Base-by-base conservation (phyloP, 1,139 yeast species). In the Barnettozyma hawaiiensis region DNA sequence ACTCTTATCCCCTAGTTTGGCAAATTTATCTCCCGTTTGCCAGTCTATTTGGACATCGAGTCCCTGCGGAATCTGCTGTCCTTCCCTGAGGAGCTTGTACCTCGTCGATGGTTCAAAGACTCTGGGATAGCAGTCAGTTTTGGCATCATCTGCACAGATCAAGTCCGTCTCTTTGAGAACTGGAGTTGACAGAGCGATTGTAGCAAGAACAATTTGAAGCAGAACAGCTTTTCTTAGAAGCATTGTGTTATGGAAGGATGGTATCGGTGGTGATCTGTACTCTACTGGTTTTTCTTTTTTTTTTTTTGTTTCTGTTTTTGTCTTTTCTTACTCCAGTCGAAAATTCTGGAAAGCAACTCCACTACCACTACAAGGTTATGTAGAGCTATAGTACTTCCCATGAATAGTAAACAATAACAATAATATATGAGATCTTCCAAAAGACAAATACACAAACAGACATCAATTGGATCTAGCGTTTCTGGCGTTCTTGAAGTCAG, bases 41-140 rank as follows among this genome's bases (percentile, higher is more conserved):
- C 87, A 43, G 85, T 65, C 86, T 75, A 55, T 83, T 58, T 55
- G 86, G 68, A 36, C 84, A 78, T 87, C 95, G 36, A 87, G 65
- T 0, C 96, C 96, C 15, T 74, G 74, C 1, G 96, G 95, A 7
- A 86, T 71, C 14, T 74, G 71, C 57, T 85, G 95, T 14, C 83
- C 85, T 47, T 74, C 79, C 58, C 67, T 72, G 8, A 89, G 75
- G 2, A 58, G 58, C 65, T 81, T 80, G 95, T 96, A 89, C 52
- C 81, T 75, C 3, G 58, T 48, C 0, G 79, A 63, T 1, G 96
- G 83, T 32, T 61, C 73, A 55, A 86, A 85, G 2, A 75, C 52
- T 43, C 64, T 64, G 0, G 89, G 85, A 55, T 82, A 85, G 56
- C 94, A 83, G 50, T 76, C 75, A 9, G 59, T 53, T 2, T 73